Evolutionary conservation across 2,329 filamentous ascomycete genomes (phyloP).

Genomic region (Xylaria sp.): DNA sequence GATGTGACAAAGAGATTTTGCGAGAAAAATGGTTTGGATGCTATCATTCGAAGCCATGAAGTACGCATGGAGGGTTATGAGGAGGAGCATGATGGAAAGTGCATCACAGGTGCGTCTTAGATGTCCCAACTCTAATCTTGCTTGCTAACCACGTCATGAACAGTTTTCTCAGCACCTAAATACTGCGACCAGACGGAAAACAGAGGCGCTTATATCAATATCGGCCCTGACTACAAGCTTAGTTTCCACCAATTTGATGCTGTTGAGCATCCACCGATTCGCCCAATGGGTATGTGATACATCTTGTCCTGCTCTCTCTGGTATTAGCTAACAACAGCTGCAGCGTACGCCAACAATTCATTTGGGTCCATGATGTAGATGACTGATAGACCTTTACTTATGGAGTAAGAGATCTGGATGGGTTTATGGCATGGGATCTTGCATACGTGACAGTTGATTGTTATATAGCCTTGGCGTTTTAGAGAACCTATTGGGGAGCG

Average conservation of each 20-base stretch:
- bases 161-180: conserved; percentile 95
- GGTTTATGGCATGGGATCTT: conserved; percentile 45
- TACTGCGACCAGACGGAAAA: conserved; percentile 99
- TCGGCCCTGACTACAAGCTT: conserved; percentile 90
- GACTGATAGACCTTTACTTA: conserved; percentile 36
- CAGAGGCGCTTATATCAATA: conserved; percentile 98
- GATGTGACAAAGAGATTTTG: conserved; percentile 97
- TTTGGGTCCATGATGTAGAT: conserved; percentile 80
- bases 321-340: conserved; percentile 44
- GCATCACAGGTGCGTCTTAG: conserved; percentile 80
- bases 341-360: conserved; percentile 88
- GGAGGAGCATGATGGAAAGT: conserved; percentile 93
- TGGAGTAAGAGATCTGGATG: conserved; percentile 40
- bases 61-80: conserved; percentile 99
- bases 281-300: conserved; percentile 77
- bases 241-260: conserved; percentile 94
- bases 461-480: conserved; percentile 51
- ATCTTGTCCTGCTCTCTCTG: not conserved
- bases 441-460: conserved; percentile 48
- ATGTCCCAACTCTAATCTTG: not conserved
- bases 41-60: conserved; percentile 96
- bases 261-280: conserved; percentile 94
- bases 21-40: conserved; percentile 92
- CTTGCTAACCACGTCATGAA: conserved; percentile 50
- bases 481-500: conserved; percentile 41